Evolutionary conservation across 441 rosid genomes (phyloP), one percentile per base, ranked within the genome.

Genomic region (Codiaeum variegatum): DNA sequence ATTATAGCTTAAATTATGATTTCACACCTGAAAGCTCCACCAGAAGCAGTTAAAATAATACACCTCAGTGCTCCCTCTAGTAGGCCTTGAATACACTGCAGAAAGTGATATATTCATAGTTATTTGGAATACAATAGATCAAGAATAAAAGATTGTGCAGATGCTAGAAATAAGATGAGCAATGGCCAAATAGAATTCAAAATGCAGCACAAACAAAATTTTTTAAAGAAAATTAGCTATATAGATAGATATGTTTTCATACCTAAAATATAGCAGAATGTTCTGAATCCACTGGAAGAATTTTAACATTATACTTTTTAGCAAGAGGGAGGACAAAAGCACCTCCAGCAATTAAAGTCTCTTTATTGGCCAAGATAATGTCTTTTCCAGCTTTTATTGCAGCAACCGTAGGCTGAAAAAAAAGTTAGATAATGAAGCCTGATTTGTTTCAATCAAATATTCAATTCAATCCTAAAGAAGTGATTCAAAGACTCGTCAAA

Each of bases 251-350:
- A 55, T 38, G 29, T 55, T 75, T 67, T 19, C 66, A 60, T 79
- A 91, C 97, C 97, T 94, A 97, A 79, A 94, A 94, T 80, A 94
- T 88, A 52, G 98, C 97, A 74, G 97, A 94, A 83, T 94, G 98
- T 75, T 94, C 98, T 6, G 98, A 94, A 87, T 92, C 97, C 71
- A 97, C 97, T 4, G 97, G 97, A 79, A 94, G 97, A 78, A 94
- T 91, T 79, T 94, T 94, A 29, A 94, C 93, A 19, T 89, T 91
- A 82, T 91, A 87, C 74, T 91, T 90, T 54, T 84, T 92, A 62
- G 97, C 97, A 3, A 92, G 96, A 68, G 98, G 98, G 46, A 94
- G 97, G 79, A 94, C 93, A 79, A 89, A 94, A 64, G 96, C 97
- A 65, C 97, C 97, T 66, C 97, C 98, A 47, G 98, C 97, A 28